Percentiles rank a stretch among this genome's conserved stretches.
These are phyloP conservation scores for Lolium multiflorum DNA, from an alignment of 176 grass and related monocot species.

Conservation along the genomic window DNA sequence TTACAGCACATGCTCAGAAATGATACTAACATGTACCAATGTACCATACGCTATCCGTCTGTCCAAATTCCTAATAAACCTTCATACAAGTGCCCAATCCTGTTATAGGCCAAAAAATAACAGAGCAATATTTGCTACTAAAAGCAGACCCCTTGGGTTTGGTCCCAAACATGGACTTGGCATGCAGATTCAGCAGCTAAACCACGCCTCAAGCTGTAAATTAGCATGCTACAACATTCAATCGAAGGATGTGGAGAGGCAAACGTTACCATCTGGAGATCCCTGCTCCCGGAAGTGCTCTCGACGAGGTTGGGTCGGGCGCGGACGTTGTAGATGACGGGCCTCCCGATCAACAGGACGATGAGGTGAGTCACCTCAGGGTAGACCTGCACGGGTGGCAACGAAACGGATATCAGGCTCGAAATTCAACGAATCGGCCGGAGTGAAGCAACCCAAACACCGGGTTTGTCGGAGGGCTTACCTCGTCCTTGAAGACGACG, in stretches of 20 bases:
- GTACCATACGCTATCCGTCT: neutral
- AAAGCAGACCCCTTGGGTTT: neutral
- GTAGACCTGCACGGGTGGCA: no score
- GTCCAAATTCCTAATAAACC: neutral
- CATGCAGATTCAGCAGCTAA: neutral
- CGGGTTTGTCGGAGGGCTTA: no score
- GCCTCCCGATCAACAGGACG: no score
- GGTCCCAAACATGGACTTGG: neutral
- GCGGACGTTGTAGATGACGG: no score
- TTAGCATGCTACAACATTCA: neutral
- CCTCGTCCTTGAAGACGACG: no score
- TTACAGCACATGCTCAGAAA: neutral
- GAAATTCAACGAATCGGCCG: no score
- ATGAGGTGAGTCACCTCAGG: no score
- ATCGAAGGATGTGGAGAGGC: neutral
- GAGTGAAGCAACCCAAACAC: no score
- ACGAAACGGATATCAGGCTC: no score
- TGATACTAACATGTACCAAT: neutral
- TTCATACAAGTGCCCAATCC: neutral
- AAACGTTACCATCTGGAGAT: constrained; percentile 52
- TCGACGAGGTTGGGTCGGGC: no score
- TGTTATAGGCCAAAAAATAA: neutral
- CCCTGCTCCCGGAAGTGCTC: no score
- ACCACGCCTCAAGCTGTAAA: neutral
- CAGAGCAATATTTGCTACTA: neutral